Evolutionary conservation across 768 basidiomycete genomes (phyloP), one percentile per base, ranked within the genome.

Genomic region (Serendipita sp.): DNA sequence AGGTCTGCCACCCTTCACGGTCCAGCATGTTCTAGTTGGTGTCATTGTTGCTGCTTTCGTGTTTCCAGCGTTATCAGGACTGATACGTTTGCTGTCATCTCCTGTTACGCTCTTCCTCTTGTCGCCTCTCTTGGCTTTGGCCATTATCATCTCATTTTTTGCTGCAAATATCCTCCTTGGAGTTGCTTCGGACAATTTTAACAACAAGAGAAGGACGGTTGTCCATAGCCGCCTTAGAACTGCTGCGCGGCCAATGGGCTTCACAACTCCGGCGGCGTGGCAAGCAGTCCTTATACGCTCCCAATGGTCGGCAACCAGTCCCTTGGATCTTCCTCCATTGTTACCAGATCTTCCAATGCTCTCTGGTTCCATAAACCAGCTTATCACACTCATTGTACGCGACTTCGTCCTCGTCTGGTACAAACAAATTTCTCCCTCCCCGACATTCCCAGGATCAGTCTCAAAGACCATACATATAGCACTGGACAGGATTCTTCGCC

Each of bases 341-440:
- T 80, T 80, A 68, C 85, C 86, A 34, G 78, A 82, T 30, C 82
- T 82, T 45, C 81, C 83, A 11, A 76, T 81, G 66, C 76, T 89
- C 30, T 90, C 88, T 5, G 76, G 81, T n/a, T 79, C 83, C 16
- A 71, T 95, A 7, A 88, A 94, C 68, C 86, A 88, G 37, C 81
- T 95, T 63, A 80, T 95, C 63, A 79, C 81, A n/a, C 79, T 92
- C 71, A 80, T 91, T 66, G 83, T 90, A 30, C 79, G 88, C 60
- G 91, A 93, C 76, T 98, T 96, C 72, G 84, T 99, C 18, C 75
- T 86, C 63, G 82, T 82, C 11, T 99, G 95, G 95, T 99, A 95
- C 77, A 79, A 80, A 68, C 81, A 83, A 16, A 78, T 97, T 44
- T 97, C 95, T 3, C 80, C 85, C 10, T 94, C 92, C 0, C 84